Percentiles rank a stretch among this genome's conserved stretches.
These are phyloP conservation scores for Cercospora sp. DNA, from an alignment of 2,329 filamentous ascomycete species.

Conservation along the genomic window DNA sequence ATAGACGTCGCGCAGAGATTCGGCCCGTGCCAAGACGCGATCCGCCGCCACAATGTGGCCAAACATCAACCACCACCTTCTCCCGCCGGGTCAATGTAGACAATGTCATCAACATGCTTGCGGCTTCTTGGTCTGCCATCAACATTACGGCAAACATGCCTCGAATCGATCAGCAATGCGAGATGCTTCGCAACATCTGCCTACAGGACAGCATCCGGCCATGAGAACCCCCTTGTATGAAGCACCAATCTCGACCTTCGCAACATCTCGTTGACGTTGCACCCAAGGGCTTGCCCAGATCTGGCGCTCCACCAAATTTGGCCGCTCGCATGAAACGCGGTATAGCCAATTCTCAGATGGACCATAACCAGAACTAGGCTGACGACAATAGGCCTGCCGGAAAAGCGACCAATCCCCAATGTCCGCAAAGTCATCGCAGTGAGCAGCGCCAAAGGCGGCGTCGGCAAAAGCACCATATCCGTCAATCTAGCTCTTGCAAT, in stretches of 20 bases:
- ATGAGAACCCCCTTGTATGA: conserved; percentile 85
- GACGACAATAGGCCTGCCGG: conserved; percentile 60
- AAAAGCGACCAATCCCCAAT: conserved; percentile 75
- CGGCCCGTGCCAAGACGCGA: background rate
- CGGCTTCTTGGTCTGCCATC: conserved; percentile 18
- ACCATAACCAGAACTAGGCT: background rate
- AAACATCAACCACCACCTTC: background rate
- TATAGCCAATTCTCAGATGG: conserved; percentile 6
- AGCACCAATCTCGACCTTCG: background rate
- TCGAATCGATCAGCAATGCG: background rate
- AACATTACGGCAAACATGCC: conserved; percentile 7
- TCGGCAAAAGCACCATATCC: conserved; percentile 92
- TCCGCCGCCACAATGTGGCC: background rate
- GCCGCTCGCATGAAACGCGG: conserved; percentile 70
- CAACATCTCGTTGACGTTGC: background rate
- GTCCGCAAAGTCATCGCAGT: conserved; percentile 95
- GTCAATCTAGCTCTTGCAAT: conserved; percentile 90
- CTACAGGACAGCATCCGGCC: conserved; percentile 49
- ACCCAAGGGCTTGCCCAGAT: conserved; percentile 75
- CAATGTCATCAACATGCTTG: conserved; percentile 10
- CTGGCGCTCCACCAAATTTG: conserved; percentile 64
- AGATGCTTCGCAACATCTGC: conserved; percentile 56
- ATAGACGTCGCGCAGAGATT: background rate
- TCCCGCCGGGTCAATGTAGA: background rate
- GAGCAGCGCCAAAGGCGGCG: conserved; percentile 95